Conservation (phyloP, 2,329 filamentous ascomycete species). For the Colletotrichum spinosum region DNA sequence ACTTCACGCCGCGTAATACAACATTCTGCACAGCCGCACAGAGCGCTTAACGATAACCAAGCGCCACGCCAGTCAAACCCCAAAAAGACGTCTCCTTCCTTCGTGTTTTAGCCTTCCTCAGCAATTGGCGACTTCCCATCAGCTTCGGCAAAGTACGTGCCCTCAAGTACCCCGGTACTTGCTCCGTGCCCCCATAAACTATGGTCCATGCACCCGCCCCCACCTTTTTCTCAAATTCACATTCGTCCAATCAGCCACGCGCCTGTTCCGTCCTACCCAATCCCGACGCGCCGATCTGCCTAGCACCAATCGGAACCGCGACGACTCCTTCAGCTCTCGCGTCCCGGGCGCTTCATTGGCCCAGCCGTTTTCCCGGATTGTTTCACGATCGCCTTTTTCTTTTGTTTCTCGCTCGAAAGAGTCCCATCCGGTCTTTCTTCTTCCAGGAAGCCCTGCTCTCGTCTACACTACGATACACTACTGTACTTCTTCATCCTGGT, state of each 20-base stretch:
- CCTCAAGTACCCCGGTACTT: too few species aligned
- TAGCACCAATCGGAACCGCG: conserved; percentile 31
- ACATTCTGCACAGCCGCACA: conserved; percentile 34
- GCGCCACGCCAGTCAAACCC: conserved; percentile 15
- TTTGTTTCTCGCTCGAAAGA: conserved; percentile 32
- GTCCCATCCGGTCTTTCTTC: background rate
- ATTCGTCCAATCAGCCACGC: conserved; percentile 3
- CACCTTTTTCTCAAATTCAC: background rate
- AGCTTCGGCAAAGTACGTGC: too few species aligned
- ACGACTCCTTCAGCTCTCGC: conserved; percentile 1
- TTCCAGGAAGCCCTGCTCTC: too few species aligned
- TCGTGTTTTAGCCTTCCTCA: background rate
- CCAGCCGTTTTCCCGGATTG: conserved; percentile 34
- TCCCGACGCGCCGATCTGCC: conserved; percentile 35
- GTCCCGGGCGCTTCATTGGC: conserved; percentile 33
- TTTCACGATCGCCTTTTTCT: conserved; percentile 37
- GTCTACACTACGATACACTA: too few species aligned
- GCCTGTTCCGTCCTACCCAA: conserved; percentile 28
- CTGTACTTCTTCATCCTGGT: too few species aligned
- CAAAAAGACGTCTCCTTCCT: background rate
- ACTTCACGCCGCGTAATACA: background rate
- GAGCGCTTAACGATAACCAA: conserved; percentile 28
- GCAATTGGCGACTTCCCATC: background rate
- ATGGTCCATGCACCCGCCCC: too few species aligned
- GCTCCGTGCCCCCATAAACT: too few species aligned